Conservation (phyloP, 805 yeast species). For the Kuraishia borneana region DNA sequence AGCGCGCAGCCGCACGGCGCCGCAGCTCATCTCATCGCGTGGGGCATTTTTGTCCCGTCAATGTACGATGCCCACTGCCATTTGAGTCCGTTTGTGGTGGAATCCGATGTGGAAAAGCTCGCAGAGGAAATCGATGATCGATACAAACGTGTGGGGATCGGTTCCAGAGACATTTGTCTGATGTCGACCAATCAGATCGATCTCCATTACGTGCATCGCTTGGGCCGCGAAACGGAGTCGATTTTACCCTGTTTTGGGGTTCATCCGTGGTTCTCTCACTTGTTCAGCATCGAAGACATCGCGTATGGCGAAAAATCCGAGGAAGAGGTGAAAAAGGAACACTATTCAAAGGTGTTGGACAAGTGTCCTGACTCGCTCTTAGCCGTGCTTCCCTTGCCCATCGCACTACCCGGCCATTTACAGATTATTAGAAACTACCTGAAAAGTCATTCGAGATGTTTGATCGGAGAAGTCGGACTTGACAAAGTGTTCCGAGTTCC, state of each 20-base stretch:
- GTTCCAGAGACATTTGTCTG: conserved; percentile 14
- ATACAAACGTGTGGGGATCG: not conserved
- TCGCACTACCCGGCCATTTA: conserved; percentile 25
- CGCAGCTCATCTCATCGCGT: no score
- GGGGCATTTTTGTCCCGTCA: no score
- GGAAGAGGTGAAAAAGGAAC: conserved; percentile 28
- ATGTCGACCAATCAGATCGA: conserved; percentile 41
- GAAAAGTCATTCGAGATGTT: conserved; percentile 10
- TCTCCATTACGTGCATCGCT: conserved; percentile 11
- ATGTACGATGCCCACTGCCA: conserved; percentile 28
- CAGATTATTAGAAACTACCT: conserved; percentile 21
- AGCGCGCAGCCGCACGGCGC: not conserved
- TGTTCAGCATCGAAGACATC: conserved; percentile 27
- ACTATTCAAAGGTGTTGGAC: conserved; percentile 43
- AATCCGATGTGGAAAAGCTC: no score
- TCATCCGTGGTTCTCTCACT: conserved; percentile 89
- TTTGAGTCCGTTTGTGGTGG: conserved; percentile 14
- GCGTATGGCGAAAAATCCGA: not conserved
- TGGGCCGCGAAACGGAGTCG: conserved; percentile 8
- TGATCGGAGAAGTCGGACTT: conserved; percentile 87
- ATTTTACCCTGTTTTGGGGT: conserved; percentile 52
- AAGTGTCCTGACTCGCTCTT: conserved; percentile 24
- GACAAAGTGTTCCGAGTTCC: conserved; percentile 73
- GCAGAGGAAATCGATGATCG: not conserved
- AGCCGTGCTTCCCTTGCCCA: conserved; percentile 50